Evolutionary conservation across 2,329 filamentous ascomycete species (phyloP), one percentile per base, ranked within the genome.

Genomic region (Immersiporthe knoxdaviesiana): DNA sequence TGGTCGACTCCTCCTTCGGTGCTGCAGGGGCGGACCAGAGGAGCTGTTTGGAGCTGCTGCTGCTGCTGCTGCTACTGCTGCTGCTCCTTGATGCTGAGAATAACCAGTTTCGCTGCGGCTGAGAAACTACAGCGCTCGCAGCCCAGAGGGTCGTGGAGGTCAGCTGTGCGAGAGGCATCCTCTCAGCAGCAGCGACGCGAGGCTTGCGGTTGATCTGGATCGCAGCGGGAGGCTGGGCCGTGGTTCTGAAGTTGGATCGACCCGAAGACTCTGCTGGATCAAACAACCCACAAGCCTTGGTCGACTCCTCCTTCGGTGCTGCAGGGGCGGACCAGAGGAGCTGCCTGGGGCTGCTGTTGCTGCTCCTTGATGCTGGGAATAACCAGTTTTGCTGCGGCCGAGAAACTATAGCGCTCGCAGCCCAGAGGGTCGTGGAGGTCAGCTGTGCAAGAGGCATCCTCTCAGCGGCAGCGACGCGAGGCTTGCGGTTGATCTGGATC

Each of bases 161-260:
- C 41, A 78, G 70, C 30, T 63, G 65, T 32, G 75, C 77, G 50
- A 78, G 70, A 41, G 77, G 73, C 68, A 74, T 72, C 61, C 72
- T 59, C 59, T 75, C 72, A 27, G 63, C 68, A 7, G 69, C n/a
- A 8, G 35, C 11, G 7, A 39, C 64, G 10, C 77, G 77, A 30
- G 75, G 71, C 64, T 73, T 77, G 54, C 76, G 76, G 21, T 68
- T 65, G 73, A 79, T 76, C 52, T 69, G 59, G 37, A 78, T 70
- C n/a, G 77, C 79, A 50, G 77, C 78, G 39, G 79, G 79, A 54
- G 73, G 67, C 65, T 75, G 71, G 21, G 74, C 70, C 41, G 77
- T 77, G 39, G 72, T 76, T 39, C 77, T 75, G 68, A 73, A 77
- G 41, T 74, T 71, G 8, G 72, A 56, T 41, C 77, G 75, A 27